These are phyloP conservation scores for Phialemonium atrogriseum DNA, from an alignment of 2,329 filamentous ascomycete genomes.

Conservation along the genomic window DNA sequence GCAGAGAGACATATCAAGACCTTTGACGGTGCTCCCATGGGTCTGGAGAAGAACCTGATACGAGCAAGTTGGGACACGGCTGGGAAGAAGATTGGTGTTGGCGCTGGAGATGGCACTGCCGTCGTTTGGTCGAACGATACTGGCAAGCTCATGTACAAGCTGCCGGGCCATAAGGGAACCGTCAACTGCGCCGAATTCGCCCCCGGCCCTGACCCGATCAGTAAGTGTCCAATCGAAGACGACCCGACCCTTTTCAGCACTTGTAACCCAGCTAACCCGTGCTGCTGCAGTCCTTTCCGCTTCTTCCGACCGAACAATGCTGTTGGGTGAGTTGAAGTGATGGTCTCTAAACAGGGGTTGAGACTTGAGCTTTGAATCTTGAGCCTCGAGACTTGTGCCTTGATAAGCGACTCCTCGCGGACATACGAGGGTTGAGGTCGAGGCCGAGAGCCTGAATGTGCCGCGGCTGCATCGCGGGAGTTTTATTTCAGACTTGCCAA, in stretches of 20 bases:
- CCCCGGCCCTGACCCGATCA: slow-evolving; percentile 73
- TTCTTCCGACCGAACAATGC: slow-evolving; percentile 79
- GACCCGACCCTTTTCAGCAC: too few relatives aligned
- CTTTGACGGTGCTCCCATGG: slow-evolving; percentile 83
- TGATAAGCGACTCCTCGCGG: too few relatives aligned
- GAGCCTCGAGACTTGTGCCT: too few relatives aligned
- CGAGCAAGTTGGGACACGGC: slow-evolving; percentile 82
- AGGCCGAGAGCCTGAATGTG: too few relatives aligned
- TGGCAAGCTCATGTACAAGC: slow-evolving; percentile 88
- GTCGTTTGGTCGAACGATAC: slow-evolving; percentile 83
- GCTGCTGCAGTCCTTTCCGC: slow-evolving; percentile 67
- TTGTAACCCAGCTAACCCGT: slow-evolving; percentile 31
- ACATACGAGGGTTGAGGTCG: too few relatives aligned
- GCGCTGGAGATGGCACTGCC: slow-evolving; percentile 83
- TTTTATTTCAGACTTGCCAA: too few relatives aligned
- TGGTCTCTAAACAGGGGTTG: too few relatives aligned
- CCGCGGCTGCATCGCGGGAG: too few relatives aligned
- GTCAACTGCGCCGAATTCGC: slow-evolving; percentile 94
- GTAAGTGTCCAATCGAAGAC: too few relatives aligned
- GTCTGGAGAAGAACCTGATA: slow-evolving; percentile 86
- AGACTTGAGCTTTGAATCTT: too few relatives aligned
- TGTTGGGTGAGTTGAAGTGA: slow-evolving; percentile 75
- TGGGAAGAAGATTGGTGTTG: slow-evolving; percentile 80
- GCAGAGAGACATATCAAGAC: slow-evolving; percentile 76
- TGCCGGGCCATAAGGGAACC: slow-evolving; percentile 89